These are phyloP conservation scores for Bruguiera hainesii DNA, from an alignment of 441 rosid species.

Conservation along the genomic window DNA sequence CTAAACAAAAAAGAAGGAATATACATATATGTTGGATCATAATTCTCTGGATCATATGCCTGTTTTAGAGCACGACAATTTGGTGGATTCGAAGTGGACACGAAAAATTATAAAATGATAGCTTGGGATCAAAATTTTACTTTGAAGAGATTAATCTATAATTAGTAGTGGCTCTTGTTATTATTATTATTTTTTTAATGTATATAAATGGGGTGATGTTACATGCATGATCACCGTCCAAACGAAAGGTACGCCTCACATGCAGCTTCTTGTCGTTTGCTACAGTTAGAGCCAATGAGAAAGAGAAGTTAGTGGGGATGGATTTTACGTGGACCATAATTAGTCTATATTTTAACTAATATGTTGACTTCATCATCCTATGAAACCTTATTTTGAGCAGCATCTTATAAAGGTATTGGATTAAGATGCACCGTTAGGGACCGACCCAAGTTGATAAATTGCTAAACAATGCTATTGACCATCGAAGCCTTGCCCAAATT, in stretches of 20 bases:
- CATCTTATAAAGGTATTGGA: slow-evolving; percentile 10
- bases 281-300: slow-evolving; percentile 1
- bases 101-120: neutral
- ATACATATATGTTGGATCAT: neutral
- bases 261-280: slow-evolving; percentile 2
- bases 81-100: slow-evolving; percentile 33
- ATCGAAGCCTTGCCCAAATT: neutral
- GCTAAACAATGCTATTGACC: neutral
- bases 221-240: neutral
- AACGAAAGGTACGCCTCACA: neutral
- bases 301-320: neutral
- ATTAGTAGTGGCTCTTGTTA: neutral
- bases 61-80: slow-evolving; percentile 15
- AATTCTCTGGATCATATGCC: neutral
- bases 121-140: slow-evolving; percentile 22
- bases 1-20: neutral
- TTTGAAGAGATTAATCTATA: slow-evolving; percentile 3
- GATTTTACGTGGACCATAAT: neutral
- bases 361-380: slow-evolving; percentile 7
- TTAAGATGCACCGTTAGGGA: slow-evolving; percentile 14
- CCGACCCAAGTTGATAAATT: neutral
- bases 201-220: neutral
- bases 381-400: neutral
- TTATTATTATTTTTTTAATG: neutral
- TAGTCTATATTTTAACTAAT: neutral